Conservation (phyloP, 306 rosid species). For the Quercus glauca region DNA sequence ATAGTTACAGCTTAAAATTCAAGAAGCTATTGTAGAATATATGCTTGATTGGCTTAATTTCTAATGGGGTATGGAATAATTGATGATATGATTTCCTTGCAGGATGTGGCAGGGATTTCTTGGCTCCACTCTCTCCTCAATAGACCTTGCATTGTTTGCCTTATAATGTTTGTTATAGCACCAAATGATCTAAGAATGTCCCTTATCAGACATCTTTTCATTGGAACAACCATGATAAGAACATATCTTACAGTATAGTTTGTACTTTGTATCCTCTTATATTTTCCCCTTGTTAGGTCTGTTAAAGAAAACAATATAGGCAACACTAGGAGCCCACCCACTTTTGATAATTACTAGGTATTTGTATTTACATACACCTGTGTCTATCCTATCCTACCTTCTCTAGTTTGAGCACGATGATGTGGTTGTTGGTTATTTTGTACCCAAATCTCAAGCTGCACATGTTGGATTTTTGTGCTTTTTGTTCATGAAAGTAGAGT, state of each 20-base stretch:
- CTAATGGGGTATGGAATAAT: neutral
- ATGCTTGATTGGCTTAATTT: neutral
- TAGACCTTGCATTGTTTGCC: slow-evolving; percentile 72
- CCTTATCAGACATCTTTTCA: slow-evolving; percentile 76
- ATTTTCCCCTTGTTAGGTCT: slow-evolving; percentile 2
- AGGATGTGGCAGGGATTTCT: slow-evolving; percentile 99
- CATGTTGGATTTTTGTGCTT: neutral
- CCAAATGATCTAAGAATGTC: slow-evolving; percentile 81
- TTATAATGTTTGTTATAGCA: slow-evolving; percentile 83
- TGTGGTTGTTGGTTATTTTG: neutral
- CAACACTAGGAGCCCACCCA: slow-evolving; percentile 19
- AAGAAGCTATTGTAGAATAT: neutral
- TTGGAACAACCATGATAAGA: slow-evolving; percentile 81
- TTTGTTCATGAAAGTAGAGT: neutral
- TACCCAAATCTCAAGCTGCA: neutral
- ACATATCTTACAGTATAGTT: slow-evolving; percentile 63
- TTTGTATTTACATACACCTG: slow-evolving; percentile 20
- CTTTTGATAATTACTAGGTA: slow-evolving; percentile 11
- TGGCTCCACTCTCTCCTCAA: slow-evolving; percentile 81
- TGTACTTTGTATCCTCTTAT: slow-evolving; percentile 14
- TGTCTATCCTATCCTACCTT: slow-evolving; percentile 7
- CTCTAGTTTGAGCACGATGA: neutral
- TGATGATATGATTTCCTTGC: slow-evolving; percentile 29
- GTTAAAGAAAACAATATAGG: slow-evolving; percentile 33
- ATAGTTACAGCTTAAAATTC: neutral